These are phyloP conservation scores for Halenospora varia DNA, from an alignment of 495 filamentous ascomycete genomes.

Conservation along the genomic window DNA sequence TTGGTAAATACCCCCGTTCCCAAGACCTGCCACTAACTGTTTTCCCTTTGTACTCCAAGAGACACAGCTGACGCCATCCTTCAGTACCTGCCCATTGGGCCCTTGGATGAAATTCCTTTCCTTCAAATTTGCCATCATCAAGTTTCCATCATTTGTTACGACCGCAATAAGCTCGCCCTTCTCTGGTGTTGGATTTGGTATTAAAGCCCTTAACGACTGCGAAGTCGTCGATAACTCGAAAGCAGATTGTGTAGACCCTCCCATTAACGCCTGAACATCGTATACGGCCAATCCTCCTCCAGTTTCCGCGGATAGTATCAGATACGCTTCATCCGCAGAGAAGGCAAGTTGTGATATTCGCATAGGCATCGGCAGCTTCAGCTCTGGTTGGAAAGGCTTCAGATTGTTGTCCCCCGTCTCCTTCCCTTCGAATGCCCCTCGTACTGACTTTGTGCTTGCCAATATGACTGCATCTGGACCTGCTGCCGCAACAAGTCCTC, in stretches of 20 bases:
- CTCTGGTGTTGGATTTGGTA: conserved; percentile 75
- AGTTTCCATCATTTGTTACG: conserved; percentile 73
- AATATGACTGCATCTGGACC: conserved; percentile 75
- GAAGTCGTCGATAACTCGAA: conserved; percentile 77
- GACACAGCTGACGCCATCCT: conserved; percentile 73
- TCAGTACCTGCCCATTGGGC: conserved; percentile 61
- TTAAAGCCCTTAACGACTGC: conserved; percentile 65
- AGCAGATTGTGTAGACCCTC: conserved; percentile 57
- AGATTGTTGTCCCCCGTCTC: conserved; percentile 57
- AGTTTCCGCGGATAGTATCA: conserved; percentile 78
- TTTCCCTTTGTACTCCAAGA: conserved; percentile 93
- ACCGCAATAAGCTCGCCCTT: conserved; percentile 65
- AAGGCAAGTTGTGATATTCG: conserved; percentile 88
- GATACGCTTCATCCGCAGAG: conserved; percentile 74
- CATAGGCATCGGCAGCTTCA: conserved; percentile 65
- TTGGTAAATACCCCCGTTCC: conserved; percentile 74
- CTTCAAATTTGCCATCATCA: conserved; percentile 78
- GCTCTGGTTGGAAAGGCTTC: conserved; percentile 68
- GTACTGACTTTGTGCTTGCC: conserved; percentile 70
- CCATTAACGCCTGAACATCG: conserved; percentile 58
- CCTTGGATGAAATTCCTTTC: conserved; percentile 50
- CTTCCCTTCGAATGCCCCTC: conserved; percentile 64
- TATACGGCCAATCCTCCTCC: conserved; percentile 84
- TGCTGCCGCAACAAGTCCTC: conserved; percentile 82
- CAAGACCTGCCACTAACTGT: conserved; percentile 84